These are phyloP conservation scores for Alternaria novae-zelandiae DNA, from an alignment of 2,329 filamentous ascomycete genomes.

Conservation along the genomic window DNA sequence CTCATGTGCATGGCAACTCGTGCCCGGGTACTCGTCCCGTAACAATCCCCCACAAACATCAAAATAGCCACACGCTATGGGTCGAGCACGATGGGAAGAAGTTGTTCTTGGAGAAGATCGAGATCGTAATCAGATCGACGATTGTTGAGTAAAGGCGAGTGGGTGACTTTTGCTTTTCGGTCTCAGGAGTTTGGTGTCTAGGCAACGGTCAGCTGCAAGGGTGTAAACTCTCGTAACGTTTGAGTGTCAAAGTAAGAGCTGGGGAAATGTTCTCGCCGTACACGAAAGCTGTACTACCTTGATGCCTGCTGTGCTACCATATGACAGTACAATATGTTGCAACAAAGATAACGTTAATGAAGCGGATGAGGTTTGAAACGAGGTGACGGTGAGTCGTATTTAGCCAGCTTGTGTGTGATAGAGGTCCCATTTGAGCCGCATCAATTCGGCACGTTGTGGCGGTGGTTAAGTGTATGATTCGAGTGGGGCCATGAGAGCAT, in stretches of 20 bases:
- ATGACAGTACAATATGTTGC: background rate
- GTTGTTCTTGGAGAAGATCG: background rate
- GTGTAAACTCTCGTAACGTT: background rate
- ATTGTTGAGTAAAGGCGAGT: background rate
- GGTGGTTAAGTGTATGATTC: background rate
- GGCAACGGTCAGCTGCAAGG: background rate
- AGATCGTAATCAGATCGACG: background rate
- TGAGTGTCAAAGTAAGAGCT: background rate
- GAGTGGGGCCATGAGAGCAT: background rate
- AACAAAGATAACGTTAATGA: background rate
- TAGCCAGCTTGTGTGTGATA: background rate
- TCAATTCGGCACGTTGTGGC: background rate
- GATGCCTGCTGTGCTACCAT: background rate
- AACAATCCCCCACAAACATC: background rate
- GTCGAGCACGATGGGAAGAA: background rate
- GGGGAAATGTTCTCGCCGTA: background rate
- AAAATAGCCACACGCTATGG: slow-evolving; percentile 1
- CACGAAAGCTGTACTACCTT: background rate
- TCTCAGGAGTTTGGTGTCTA: background rate
- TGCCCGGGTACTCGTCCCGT: background rate
- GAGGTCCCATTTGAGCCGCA: background rate
- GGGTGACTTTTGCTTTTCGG: background rate
- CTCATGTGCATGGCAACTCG: background rate
- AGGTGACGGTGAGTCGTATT: background rate
- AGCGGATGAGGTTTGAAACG: too few species aligned